Evolutionary conservation across 75 land plant genomes (phyloP).

Genomic region (Pseudotsuga menziesii): DNA sequence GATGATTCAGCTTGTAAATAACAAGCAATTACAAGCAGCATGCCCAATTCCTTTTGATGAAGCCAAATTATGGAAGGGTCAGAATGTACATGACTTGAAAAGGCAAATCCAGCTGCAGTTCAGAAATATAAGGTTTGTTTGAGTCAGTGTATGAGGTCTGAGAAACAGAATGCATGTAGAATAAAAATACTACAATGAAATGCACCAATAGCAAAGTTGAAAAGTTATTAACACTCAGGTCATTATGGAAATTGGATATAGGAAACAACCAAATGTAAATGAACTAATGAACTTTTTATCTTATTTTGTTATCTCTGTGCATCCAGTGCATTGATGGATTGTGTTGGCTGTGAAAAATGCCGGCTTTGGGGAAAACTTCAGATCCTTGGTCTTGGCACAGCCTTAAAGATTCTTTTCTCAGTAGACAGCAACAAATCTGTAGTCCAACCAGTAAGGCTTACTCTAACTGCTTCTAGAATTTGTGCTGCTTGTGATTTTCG

Average conservation of each 20-base stretch:
- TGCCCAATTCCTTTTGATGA: slow-evolving; percentile 95
- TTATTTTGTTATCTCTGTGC: background rate
- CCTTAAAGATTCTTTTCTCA: slow-evolving; percentile 84
- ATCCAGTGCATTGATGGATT: slow-evolving; percentile 89
- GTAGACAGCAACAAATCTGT: slow-evolving; percentile 38
- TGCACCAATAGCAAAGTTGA: no score
- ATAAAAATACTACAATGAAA: background rate
- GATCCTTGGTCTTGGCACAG: slow-evolving; percentile 94
- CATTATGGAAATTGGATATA: background rate
- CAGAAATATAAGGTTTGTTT: slow-evolving; percentile 73
- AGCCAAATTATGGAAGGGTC: slow-evolving; percentile 88
- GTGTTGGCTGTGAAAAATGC: slow-evolving; percentile 98
- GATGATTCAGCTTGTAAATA: slow-evolving; percentile 53
- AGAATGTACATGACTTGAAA: slow-evolving; percentile 72
- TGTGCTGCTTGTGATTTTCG: background rate
- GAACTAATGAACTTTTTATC: background rate
- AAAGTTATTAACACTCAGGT: background rate
- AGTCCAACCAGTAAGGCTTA: slow-evolving; percentile 37
- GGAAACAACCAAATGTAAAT: background rate
- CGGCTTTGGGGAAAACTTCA: slow-evolving; percentile 99
- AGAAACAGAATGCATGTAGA: background rate
- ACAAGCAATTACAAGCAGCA: slow-evolving; percentile 65
- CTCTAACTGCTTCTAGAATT: background rate
- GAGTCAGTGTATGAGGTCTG: background rate
- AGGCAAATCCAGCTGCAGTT: slow-evolving; percentile 74